phyloP scores from a whole-genome alignment of 805 yeast genomes.

The Yamadazyma nakazawae region DNA sequence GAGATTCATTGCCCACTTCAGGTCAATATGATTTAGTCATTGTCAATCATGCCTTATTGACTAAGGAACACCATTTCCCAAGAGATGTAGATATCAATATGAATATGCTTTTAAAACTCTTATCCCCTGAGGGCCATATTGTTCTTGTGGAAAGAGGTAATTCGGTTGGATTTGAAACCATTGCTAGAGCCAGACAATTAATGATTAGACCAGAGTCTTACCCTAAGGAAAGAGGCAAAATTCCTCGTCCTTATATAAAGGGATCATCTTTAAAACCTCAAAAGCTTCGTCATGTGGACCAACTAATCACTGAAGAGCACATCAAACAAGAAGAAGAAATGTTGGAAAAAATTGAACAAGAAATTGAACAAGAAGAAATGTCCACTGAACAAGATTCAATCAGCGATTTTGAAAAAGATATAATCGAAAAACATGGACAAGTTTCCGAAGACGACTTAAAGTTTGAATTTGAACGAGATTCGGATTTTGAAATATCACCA shows the following conservation, averaged over 20 bases:
- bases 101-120: slow-evolving; percentile 53
- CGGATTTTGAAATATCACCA: slow-evolving; percentile 22
- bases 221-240: slow-evolving; percentile 52
- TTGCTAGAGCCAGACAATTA: slow-evolving; percentile 87
- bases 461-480: slow-evolving; percentile 44
- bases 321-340: slow-evolving; percentile 30
- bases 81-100: slow-evolving; percentile 67
- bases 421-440: slow-evolving; percentile 41
- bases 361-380: slow-evolving; percentile 12
- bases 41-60: slow-evolving; percentile 73
- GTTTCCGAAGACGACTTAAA: slow-evolving; percentile 42
- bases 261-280: slow-evolving; percentile 46
- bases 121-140: slow-evolving; percentile 77
- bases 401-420: slow-evolving; percentile 24
- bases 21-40: slow-evolving; percentile 76
- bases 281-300: slow-evolving; percentile 32
- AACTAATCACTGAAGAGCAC: slow-evolving; percentile 34
- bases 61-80: slow-evolving; percentile 60
- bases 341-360: slow-evolving; percentile 21
- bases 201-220: slow-evolving; percentile 81
- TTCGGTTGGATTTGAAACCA: slow-evolving; percentile 81
- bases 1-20: slow-evolving; percentile 49
- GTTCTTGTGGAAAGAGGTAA: slow-evolving; percentile 86
- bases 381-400: slow-evolving; percentile 3
- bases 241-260: slow-evolving; percentile 65